A percentile compares a stretch with the other conserved stretches of the same genome.
Evolutionary conservation across 2,329 filamentous ascomycete species (phyloP).

Genomic region (Bipolaris cookei): DNA sequence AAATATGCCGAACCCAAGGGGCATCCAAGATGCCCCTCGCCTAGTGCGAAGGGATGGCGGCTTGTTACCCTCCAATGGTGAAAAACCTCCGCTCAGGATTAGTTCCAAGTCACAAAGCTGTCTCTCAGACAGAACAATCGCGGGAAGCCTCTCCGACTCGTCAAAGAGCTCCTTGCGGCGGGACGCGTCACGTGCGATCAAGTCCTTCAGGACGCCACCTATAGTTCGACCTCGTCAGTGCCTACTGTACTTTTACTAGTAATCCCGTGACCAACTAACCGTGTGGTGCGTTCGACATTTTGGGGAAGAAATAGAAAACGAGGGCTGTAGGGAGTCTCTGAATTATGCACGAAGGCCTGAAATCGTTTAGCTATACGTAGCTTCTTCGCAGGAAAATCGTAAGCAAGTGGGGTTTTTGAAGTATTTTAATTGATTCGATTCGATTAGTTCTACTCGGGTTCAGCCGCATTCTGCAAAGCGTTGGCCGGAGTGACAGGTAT

Average conservation of each 20-base stretch:
- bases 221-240: constrained; percentile 24
- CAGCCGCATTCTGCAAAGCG: too few relatives aligned
- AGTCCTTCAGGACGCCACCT: constrained; percentile 96
- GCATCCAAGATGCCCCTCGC: constrained; percentile 15
- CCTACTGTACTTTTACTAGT: constrained; percentile 1
- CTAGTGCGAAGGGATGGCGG: constrained; percentile 24
- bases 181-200: constrained; percentile 89
- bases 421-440: too few relatives aligned
- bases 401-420: too few relatives aligned
- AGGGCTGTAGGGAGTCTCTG: too few relatives aligned
- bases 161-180: constrained; percentile 77
- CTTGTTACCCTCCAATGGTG: constrained; percentile 92
- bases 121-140: constrained; percentile 84
- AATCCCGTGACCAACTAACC: constrained; percentile 43
- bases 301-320: too few relatives aligned
- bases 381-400: too few relatives aligned
- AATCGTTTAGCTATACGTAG: too few relatives aligned
- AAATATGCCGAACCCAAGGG: constrained; percentile 41
- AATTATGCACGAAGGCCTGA: too few relatives aligned
- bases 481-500: too few relatives aligned
- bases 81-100: constrained; percentile 97
- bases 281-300: constrained; percentile 61
- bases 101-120: constrained; percentile 98
- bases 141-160: constrained; percentile 86
- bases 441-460: too few relatives aligned